Evolutionary conservation across 805 yeast genomes (phyloP), one percentile per base, ranked within the genome.

Genomic region (Metschnikowia lunata): DNA sequence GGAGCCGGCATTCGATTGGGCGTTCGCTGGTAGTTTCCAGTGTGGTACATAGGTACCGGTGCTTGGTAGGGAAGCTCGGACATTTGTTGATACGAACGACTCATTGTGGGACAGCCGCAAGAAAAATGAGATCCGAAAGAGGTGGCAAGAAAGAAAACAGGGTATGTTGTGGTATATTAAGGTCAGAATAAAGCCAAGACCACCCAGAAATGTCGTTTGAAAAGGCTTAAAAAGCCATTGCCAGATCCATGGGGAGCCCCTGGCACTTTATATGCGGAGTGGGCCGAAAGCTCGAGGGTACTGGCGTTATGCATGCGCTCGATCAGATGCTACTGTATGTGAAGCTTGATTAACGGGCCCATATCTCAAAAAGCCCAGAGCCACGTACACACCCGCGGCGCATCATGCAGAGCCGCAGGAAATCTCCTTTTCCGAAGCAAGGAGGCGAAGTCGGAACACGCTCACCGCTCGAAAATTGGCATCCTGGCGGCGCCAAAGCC

Each of bases 261-360:
- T 18, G 23, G 38, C 29, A 34, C 33, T 40, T 29, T 40, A 40
- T 40, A 40, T 34, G 43, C 35, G 43, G 43, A 13, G 9, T 8
- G 23, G 43, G 38, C 13, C 34, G 30, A 34, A 15, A 30, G 34
- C 13, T 15, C 6, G 29, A 23, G 23, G 34, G 7, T 34, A 10
- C 30, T 23, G 44, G 34, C 39, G 36, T 14, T 15, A 40, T 40
- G 44, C 44, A 36, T 35, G 39, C 44, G 35, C 39, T 14, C 36
- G 15, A 8, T 14, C 29, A 31, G 26, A 26, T 30, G 36, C 33
- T 30, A 15, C 36, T 29, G 43, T 29, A 28, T 18, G 29, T 26
- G 44, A 39, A 26, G 18, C 36, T 40, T 36, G 44, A 40, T 26
- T 30, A 36, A n/a, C 15, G 31, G 30, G 30, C 37, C 23, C 35